Evolutionary conservation across 371 early-diverging fungal species (phyloP), one percentile per base, ranked within the genome.

Genomic region (Blastocladiella emersonii): DNA sequence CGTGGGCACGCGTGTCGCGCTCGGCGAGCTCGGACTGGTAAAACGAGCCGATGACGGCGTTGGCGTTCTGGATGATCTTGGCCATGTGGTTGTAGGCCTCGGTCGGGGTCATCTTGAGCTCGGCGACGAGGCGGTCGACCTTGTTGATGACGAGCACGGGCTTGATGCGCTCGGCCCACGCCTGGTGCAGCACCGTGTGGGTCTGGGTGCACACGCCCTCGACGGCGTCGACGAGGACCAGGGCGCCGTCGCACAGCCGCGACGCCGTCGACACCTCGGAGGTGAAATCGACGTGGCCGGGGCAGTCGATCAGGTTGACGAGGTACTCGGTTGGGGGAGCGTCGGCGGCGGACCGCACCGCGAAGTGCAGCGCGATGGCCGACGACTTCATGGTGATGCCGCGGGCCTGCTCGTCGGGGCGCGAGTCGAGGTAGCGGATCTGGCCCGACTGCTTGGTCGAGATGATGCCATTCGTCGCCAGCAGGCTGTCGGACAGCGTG

Each of bases 331-430:
- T 8, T 13, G 57, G 55, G 15, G 12, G 10, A 13, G 41, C 2
- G 19, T 2, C 19, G 21, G 19, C 56, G 15, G 34, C 36, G 32
- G 71, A 68, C 49, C 87, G 70, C 41, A 92, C 74, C 62, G 88
- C 80, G 72, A 93, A 93, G 67, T 87, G 90, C 8, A 99, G 78
- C 39, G 90, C 90, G 63, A 99, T 94, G 1, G 91, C 94, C 64
- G 91, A 89, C 23, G 98, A 88, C 78, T 99, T 98, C 93, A 99
- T 95, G 0, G 99, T 99, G 69, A 99, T 99, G 30, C 99, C 99
- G 53, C 99, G 85, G 71, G 91, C 86, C 74, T 99, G 98, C 74
- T 99, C 99, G 73, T 99, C 99, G 67, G 92, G 90, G 53, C 99
- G 79, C 56, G 89, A 91, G 80, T 99, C 99, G 57, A 99, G 78